Conservation (phyloP, 2,329 filamentous ascomycete genomes). For the Fonsecaea erecta region DNA sequence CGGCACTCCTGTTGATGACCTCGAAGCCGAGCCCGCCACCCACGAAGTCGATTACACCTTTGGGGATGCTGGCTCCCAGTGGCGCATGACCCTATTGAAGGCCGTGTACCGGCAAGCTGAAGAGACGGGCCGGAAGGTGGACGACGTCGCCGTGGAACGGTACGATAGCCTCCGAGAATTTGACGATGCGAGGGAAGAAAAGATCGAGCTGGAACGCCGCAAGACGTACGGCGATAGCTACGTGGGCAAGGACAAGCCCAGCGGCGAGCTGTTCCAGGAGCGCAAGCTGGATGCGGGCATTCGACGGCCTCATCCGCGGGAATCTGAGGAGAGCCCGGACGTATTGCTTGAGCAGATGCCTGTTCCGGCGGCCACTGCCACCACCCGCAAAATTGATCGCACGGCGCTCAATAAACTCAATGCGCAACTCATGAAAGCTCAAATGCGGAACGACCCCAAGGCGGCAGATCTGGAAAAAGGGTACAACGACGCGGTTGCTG, state of each 20-base stretch:
- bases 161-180: conserved; percentile 83
- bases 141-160: conserved; percentile 80
- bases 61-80: conserved; percentile 85
- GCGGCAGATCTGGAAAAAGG: conserved; percentile 77
- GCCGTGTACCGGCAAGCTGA: conserved; percentile 80
- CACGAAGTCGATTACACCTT: conserved; percentile 79
- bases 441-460: conserved; percentile 76
- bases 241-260: conserved; percentile 81
- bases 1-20: conserved; percentile 59
- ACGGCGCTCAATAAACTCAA: conserved; percentile 86
- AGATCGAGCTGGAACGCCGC: conserved; percentile 83
- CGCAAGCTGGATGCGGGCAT: conserved; percentile 66
- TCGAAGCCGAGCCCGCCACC: conserved; percentile 53
- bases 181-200: conserved; percentile 90
- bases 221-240: conserved; percentile 84
- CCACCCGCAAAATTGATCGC: conserved; percentile 47
- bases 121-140: conserved; percentile 71
- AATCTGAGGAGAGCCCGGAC: conserved; percentile 40
- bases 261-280: conserved; percentile 82
- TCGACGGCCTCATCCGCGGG: conserved; percentile 39
- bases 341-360: conserved; percentile 44
- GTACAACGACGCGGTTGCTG: conserved; percentile 76
- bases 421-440: conserved; percentile 95
- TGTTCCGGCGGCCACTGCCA: conserved; percentile 38
- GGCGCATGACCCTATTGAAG: conserved; percentile 95